Conservation (phyloP, 306 rosid species). For the Arachis stenosperma region DNA sequence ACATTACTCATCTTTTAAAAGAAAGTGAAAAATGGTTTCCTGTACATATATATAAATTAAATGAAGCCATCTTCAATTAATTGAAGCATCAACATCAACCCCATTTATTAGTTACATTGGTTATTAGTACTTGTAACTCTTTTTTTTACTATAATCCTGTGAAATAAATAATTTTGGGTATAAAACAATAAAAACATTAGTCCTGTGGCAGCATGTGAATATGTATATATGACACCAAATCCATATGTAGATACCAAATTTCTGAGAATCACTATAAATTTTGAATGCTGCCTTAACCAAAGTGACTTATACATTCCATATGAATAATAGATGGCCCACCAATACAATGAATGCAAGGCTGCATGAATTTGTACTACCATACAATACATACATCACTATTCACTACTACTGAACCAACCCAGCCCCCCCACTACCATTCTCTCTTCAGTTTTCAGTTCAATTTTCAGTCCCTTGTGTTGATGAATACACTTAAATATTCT, state of each 20-base stretch:
- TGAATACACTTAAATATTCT: background rate
- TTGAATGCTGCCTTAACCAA: background rate
- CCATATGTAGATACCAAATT: background rate
- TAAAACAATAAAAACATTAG: no score
- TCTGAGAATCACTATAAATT: background rate
- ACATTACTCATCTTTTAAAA: conserved; percentile 13
- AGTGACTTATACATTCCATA: conserved; percentile 33
- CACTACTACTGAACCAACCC: background rate
- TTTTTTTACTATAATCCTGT: no score
- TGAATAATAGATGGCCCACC: conserved; percentile 20
- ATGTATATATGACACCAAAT: background rate
- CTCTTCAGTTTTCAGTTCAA: background rate
- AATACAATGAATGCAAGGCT: conserved; percentile 8
- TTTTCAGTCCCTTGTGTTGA: background rate
- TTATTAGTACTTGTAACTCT: background rate
- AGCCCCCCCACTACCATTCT: background rate
- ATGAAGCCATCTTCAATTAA: background rate
- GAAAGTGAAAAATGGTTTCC: background rate
- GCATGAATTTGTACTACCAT: background rate
- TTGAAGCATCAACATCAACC: conserved; percentile 24
- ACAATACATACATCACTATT: background rate
- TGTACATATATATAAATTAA: background rate
- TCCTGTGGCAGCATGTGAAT: no score
- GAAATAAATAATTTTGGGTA: no score
- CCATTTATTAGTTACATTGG: background rate